Conservation (phyloP, 257 asterid species). For the Hygrophila difformis region DNA sequence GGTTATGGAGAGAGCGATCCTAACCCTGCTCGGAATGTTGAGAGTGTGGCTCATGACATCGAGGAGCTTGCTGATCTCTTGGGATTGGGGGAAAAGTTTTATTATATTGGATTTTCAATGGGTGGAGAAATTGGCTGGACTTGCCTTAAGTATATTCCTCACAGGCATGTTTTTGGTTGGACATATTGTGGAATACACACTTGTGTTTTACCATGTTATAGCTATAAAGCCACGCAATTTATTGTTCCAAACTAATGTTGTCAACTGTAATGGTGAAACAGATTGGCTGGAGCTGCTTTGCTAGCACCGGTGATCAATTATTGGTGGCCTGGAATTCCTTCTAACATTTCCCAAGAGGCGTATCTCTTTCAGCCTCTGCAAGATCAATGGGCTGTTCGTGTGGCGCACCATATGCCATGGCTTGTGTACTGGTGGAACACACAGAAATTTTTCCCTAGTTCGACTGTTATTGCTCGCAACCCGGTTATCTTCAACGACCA, state of each 20-base stretch:
- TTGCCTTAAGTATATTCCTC: constrained; percentile 88
- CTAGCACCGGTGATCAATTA: constrained; percentile 68
- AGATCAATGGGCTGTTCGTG: constrained; percentile 81
- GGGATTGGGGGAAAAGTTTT: constrained; percentile 70
- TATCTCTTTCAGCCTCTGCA: constrained; percentile 31
- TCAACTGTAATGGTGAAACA: constrained; percentile 27
- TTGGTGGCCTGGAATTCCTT: constrained; percentile 83
- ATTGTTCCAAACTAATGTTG: constrained; percentile 4
- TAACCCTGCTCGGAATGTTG: constrained; percentile 45
- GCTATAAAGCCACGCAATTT: background rate
- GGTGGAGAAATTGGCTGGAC: constrained; percentile 86
- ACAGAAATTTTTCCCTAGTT: constrained; percentile 63
- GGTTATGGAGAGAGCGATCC: constrained; percentile 98
- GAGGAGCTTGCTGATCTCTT: constrained; percentile 84
- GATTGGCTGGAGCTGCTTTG: constrained; percentile 84
- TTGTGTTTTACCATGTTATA: no score
- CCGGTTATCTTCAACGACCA: constrained; percentile 32
- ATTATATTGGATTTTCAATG: constrained; percentile 70
- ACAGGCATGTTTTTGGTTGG: constrained; percentile 36
- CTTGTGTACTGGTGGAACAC: constrained; percentile 90
- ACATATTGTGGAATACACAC: no score
- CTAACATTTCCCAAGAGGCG: constrained; percentile 53
- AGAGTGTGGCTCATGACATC: constrained; percentile 60
- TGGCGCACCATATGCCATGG: constrained; percentile 74
- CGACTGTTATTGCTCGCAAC: constrained; percentile 26